phyloP scores from a whole-genome alignment of 805 yeast species.

The Kregervanrija fluxuum region DNA sequence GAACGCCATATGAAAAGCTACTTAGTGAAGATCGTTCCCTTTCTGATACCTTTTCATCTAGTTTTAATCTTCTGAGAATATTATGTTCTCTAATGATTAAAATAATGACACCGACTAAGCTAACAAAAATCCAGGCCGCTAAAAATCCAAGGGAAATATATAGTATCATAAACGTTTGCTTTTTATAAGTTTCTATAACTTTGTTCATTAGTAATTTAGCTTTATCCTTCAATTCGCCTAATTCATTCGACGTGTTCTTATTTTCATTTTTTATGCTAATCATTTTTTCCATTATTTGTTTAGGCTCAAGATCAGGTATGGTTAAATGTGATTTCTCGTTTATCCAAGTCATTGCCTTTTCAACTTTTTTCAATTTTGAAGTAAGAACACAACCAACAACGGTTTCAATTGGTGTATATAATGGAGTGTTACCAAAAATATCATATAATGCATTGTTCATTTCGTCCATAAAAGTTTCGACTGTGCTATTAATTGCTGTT shows the following conservation, averaged over 20 bases:
- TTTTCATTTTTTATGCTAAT: conserved; percentile 4
- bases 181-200: conserved; percentile 28
- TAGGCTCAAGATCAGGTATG: conserved; percentile 42
- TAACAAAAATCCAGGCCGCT: conserved; percentile 41
- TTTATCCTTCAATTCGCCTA: conserved; percentile 17
- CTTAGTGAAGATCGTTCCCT: not conserved
- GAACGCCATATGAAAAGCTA: no score
- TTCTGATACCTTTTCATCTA: not conserved
- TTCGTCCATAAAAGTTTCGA: conserved; percentile 46
- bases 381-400: conserved; percentile 78
- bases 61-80: not conserved
- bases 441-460: conserved; percentile 52
- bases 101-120: conserved; percentile 18
- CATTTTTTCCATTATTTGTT: conserved; percentile 7
- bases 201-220: conserved; percentile 19
- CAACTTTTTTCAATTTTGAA: conserved; percentile 57
- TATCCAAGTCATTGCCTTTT: conserved; percentile 75
- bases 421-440: conserved; percentile 61
- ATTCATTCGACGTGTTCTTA: conserved; percentile 4
- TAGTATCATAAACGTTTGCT: conserved; percentile 37
- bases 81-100: conserved; percentile 7
- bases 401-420: conserved; percentile 54
- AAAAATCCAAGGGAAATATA: conserved; percentile 38
- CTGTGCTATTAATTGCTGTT: conserved; percentile 49
- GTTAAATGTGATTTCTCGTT: conserved; percentile 50